Evolutionary conservation across 2,329 filamentous ascomycete species (phyloP), one percentile per base, ranked within the genome.

Genomic region (Colletotrichum cordylinicola): DNA sequence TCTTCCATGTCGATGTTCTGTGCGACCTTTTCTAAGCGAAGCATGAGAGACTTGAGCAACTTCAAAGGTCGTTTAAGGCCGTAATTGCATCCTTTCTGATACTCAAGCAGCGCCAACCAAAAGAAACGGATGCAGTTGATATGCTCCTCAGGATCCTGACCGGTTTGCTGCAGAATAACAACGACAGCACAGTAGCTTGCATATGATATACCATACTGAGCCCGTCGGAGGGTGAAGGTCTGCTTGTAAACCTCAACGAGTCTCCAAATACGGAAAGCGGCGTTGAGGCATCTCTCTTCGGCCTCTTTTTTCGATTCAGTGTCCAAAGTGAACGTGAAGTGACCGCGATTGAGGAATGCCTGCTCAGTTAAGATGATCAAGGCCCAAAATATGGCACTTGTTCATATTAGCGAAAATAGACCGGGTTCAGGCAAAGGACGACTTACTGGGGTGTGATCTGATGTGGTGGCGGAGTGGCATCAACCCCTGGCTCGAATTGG

Each of bases 361-460:
- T 56, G 52, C 52, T 56, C 52, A 27, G 52, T 56, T 2, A 27
- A 15, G 7, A 56, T 56, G 2, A 9, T 6, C 8, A 56, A 9
- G 52, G 52, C 27, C 24, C 21, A 56, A 16, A 56, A 56, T 56
- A 56, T 56, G 2, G 52, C 52, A 6, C 52, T 56, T 56, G 21
- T 56, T n/a, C 13, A 13, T 56, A 3, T 56, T 2, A 56, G 52
- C 15, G 52, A 43, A 43, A 56, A 27, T 16, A 12, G 8, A 27
- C 2, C 3, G 0, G 16, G 4, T n/a, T 43, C 6, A 56, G 1
- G 4, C 52, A 27, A 21, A 21, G 4, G 52, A 21, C 0, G 0
- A 9, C 52, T 56, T 27, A 27, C 52, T 56, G 21, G 24, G 52
- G 52, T 24, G 52, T 56, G 15, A 56, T 56, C 8, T 56, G 52